Evolutionary conservation across 257 asterid genomes (phyloP), one percentile per base, ranked within the genome.

Genomic region (Scutellaria galericulata): DNA sequence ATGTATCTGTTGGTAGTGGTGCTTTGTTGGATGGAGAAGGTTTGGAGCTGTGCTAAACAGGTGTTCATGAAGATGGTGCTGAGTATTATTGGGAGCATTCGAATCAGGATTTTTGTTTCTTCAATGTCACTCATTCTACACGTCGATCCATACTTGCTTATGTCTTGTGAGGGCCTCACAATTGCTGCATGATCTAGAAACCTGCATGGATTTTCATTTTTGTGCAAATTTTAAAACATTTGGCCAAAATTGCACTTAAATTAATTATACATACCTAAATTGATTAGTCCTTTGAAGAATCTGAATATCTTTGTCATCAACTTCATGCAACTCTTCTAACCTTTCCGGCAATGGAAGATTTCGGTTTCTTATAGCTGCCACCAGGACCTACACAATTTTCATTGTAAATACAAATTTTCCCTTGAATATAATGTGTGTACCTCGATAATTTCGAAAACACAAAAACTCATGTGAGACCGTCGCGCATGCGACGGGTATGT

Each of bases 61-160:
- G 96, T 89, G 84, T 91, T 91, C 95, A 87, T 86, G 86, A 91
- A 87, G 31, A 89, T 76, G 0, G 93, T 89, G 78, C 90, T 91
- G 55, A 86, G 57, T 48, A 91, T 82, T 59, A 91, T 79, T 15
- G 96, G 97, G 7, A 89, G 79, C 96, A 89, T 89, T 14, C 90
- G 84, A 20, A 87, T 14, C 0, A 91, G 72, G 76, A 84, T 89
- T 70, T 91, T 91, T n/a, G 90, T 89, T 71, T 89, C 96, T 68
- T 91, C 97, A 6, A 91, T 84, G 80, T 89, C 93, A 68, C 91
- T 86, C 44, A 87, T 84, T 0, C 91, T 87, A 69, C 91, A 87
- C n/a, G 73, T 27, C 18, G 77, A 24, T 84, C 24, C 51, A 68
- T 44, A 37, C 74, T 5, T 51, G 40, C 48, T 47, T 22, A 66